Evolutionary conservation across 2,329 filamentous ascomycete species (phyloP), one percentile per base, ranked within the genome.

Genomic region (Thelonectria discophora): DNA sequence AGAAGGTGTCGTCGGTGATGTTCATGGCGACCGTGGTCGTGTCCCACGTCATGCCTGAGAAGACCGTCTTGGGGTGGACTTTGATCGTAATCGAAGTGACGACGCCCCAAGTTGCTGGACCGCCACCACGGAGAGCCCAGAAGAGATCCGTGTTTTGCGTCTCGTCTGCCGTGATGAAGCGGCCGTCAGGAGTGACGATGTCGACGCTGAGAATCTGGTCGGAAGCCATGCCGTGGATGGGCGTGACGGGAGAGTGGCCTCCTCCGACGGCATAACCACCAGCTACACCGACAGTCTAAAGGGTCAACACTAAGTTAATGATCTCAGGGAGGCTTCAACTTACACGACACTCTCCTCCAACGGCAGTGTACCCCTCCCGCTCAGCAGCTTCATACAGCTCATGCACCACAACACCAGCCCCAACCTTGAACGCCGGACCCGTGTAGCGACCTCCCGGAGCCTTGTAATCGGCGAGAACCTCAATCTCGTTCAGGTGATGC

Each of bases 401-500:
- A 45, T 75, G 78, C 11, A 81, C 82, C 64, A 84, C 79, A 17
- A 87, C 79, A 59, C 85, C 85, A 7, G 83, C 78, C 7, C 83
- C 85, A 24, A 85, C 73, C 70, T 83, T 86, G 72, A 87, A 80
- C 1, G 84, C 85, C 4, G 79, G 75, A 2, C 84, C 83, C 4
- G 66, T 67, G 71, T 82, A 76, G 10, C 34, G 20, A 2, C 66
- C 58, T 12, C 62, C 63, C 2, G 58, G 34, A 11, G 71, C 65
- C 62, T 69, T 60, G 64, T 72, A 74, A 39, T 66, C 39, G 13
- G 67, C 27, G 27, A 73, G 52, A 24, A 71, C 55, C 58, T 71
- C 48, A 17, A 72, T 64, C 10, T 79, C 75, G 66, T 85, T 82
- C 49, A 88, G 78, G 65, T 80, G 73, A 63, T 87, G 85, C 11